Conservation (phyloP, 768 basidiomycete species). For the Vishniacozyma victoriae region DNA sequence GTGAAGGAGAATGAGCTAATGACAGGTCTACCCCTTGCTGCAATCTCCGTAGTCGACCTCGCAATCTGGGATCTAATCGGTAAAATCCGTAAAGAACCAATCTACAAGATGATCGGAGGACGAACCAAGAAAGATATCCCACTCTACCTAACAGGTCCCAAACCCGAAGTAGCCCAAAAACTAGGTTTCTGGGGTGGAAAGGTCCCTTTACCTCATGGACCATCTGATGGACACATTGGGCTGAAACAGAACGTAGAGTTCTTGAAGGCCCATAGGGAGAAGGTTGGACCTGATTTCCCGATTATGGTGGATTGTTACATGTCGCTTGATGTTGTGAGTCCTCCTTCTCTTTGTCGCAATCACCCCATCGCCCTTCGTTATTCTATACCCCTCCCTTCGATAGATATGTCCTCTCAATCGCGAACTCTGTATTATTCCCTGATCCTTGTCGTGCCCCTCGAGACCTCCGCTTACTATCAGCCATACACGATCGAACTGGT, state of each 20-base stretch:
- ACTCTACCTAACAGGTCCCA: constrained; percentile 48
- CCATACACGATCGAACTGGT: constrained; percentile 47
- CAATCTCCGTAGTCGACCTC: constrained; percentile 49
- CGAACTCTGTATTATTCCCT: too few species aligned
- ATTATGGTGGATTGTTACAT: constrained; percentile 50
- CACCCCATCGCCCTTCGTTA: too few species aligned
- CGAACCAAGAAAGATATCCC: constrained; percentile 48
- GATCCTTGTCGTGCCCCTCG: neutral
- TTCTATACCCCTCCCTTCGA: too few species aligned
- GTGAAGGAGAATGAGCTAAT: too few species aligned
- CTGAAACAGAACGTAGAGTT: constrained; percentile 48
- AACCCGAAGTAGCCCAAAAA: constrained; percentile 42
- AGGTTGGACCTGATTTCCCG: constrained; percentile 47
- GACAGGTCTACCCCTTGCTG: constrained; percentile 44
- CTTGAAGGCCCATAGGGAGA: constrained; percentile 40
- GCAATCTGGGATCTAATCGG: constrained; percentile 50
- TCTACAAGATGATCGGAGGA: constrained; percentile 51
- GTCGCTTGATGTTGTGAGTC: constrained; percentile 23
- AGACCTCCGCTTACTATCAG: constrained; percentile 19
- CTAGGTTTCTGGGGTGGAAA: constrained; percentile 49
- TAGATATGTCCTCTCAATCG: too few species aligned
- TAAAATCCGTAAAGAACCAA: constrained; percentile 48
- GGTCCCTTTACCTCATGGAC: constrained; percentile 48
- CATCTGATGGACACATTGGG: constrained; percentile 45
- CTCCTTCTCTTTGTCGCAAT: too few species aligned